These are phyloP conservation scores for Globisporangium polare DNA, from an alignment of 352 stramenopile genomes.

Conservation along the genomic window DNA sequence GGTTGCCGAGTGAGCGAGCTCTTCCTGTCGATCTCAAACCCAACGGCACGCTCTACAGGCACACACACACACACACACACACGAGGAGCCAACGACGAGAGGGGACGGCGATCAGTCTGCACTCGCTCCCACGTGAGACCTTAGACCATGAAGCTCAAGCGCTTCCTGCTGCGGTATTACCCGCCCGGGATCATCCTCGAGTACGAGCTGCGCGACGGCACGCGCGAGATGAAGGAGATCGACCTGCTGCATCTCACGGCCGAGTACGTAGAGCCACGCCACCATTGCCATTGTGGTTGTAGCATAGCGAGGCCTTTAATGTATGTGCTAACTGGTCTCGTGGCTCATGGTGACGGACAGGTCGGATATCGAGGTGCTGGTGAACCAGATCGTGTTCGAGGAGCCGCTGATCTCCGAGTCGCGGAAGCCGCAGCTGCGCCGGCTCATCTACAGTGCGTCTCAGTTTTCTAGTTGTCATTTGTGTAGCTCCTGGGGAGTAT, in stretches of 20 bases:
- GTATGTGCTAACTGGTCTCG: background rate
- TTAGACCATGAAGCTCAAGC: constrained; percentile 91
- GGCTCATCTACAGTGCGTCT: constrained; percentile 87
- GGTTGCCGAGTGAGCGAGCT: background rate
- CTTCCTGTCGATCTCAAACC: background rate
- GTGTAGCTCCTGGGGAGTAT: background rate
- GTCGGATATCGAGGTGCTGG: constrained; percentile 91
- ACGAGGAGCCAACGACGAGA: no score
- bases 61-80: no score
- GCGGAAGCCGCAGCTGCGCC: constrained; percentile 91
- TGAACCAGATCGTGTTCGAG: constrained; percentile 95
- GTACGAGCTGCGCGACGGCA: constrained; percentile 93
- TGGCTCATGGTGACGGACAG: constrained; percentile 21
- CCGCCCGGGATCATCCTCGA: constrained; percentile 95
- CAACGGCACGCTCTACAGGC: background rate
- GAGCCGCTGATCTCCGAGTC: constrained; percentile 92
- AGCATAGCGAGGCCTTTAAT: no score
- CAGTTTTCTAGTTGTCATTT: no score
- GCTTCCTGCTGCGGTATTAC: constrained; percentile 95
- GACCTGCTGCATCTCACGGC: constrained; percentile 92
- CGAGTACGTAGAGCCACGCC: constrained; percentile 54
- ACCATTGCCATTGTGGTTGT: background rate
- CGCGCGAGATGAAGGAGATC: constrained; percentile 93
- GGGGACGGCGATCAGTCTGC: background rate
- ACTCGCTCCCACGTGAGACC: background rate